A percentile compares a stretch with the other conserved stretches of the same genome.
These are phyloP conservation scores for Penicillium aurantiogriseum DNA, from an alignment of 2,329 filamentous ascomycete species.

Conservation along the genomic window DNA sequence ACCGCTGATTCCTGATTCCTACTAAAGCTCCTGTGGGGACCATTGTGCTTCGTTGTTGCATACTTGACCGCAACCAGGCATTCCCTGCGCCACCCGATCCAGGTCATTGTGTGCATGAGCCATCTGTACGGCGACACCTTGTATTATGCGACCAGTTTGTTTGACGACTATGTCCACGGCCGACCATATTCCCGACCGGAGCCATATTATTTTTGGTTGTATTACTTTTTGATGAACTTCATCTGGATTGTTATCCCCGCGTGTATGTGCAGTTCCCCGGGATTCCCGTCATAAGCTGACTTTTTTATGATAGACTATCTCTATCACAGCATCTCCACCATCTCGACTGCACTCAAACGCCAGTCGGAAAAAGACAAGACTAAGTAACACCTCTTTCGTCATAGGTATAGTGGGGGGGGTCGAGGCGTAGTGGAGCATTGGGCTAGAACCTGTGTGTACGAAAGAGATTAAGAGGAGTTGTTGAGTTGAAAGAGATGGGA, in stretches of 20 bases:
- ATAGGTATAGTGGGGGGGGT: slow-evolving; percentile 13
- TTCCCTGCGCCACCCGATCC: slow-evolving; percentile 58
- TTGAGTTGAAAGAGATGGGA: not conserved
- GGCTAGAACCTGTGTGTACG: slow-evolving; percentile 4
- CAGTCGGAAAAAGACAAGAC: slow-evolving; percentile 25
- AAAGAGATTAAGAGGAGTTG: not conserved
- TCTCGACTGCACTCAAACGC: slow-evolving; percentile 31
- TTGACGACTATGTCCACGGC: slow-evolving; percentile 57
- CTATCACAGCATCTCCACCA: slow-evolving; percentile 30
- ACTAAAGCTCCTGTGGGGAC: slow-evolving; percentile 58
- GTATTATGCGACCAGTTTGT: slow-evolving; percentile 63
- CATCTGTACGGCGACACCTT: slow-evolving; percentile 64
- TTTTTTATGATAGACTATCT: slow-evolving; percentile 29
- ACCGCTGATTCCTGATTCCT: slow-evolving; percentile 9
- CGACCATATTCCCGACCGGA: slow-evolving; percentile 61
- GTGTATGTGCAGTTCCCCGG: slow-evolving; percentile 23
- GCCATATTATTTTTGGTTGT: slow-evolving; percentile 64
- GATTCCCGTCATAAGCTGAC: slow-evolving; percentile 6
- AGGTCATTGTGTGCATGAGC: slow-evolving; percentile 60
- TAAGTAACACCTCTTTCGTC: slow-evolving; percentile 27
- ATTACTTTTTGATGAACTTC: slow-evolving; percentile 65
- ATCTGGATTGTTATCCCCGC: slow-evolving; percentile 64
- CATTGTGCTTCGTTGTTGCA: slow-evolving; percentile 58
- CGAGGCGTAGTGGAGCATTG: slow-evolving; percentile 15
- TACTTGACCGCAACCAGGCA: slow-evolving; percentile 54